phyloP scores from a whole-genome alignment of 352 stramenopile genomes.

The Phytophthora pini region DNA sequence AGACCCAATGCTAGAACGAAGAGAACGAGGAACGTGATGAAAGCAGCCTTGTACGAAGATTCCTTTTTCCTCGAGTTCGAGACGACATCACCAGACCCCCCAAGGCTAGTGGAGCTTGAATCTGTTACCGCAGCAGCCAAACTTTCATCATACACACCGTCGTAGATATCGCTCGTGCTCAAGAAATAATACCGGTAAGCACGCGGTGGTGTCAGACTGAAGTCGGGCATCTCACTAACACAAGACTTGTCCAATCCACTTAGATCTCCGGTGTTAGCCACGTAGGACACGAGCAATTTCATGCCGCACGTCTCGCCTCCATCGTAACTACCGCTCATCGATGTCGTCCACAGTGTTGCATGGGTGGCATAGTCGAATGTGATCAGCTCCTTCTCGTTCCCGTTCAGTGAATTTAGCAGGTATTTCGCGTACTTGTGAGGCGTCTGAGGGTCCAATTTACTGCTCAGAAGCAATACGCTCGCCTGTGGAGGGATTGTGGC shows the following conservation, averaged over 20 bases:
- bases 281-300: conserved; percentile 51
- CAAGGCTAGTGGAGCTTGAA: conserved; percentile 11
- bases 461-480: conserved; percentile 57
- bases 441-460: conserved; percentile 59
- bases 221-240: conserved; percentile 35
- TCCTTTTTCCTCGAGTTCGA: conserved; percentile 2
- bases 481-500: conserved; percentile 46
- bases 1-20: conserved; percentile 36
- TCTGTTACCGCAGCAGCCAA: conserved; percentile 18
- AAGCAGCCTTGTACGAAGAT: conserved; percentile 45
- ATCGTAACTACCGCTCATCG: conserved; percentile 23
- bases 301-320: conserved; percentile 51
- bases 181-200: conserved; percentile 37
- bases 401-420: conserved; percentile 42
- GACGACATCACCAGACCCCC: not conserved
- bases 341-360: conserved; percentile 42
- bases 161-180: conserved; percentile 44
- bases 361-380: conserved; percentile 55
- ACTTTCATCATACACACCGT: conserved; percentile 41
- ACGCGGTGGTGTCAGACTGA: conserved; percentile 37
- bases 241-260: conserved; percentile 53
- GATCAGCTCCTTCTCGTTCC: conserved; percentile 46
- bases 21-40: conserved; percentile 55
- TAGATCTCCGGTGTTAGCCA: conserved; percentile 43
- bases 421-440: conserved; percentile 57